Percentiles rank a stretch among this genome's conserved stretches.
Conservation (phyloP, 139 green algal genomes). For the Asterochloris erici region DNA sequence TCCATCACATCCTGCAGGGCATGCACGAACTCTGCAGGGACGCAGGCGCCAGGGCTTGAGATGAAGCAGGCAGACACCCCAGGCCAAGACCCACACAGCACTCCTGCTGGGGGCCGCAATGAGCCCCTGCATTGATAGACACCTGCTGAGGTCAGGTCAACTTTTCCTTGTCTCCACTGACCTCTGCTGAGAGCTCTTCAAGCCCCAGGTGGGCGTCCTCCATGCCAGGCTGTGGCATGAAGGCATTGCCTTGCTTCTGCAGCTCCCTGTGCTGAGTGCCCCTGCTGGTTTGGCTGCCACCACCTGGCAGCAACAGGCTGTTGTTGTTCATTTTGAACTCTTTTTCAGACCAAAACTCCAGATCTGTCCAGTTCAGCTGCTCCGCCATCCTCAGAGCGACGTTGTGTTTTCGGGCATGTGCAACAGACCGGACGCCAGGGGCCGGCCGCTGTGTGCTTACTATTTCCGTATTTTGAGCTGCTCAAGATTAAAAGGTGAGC, state of each 20-base stretch:
- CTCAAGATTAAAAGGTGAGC: too few species aligned
- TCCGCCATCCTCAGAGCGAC: background rate
- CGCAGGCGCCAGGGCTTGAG: too few species aligned
- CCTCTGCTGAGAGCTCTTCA: conserved; percentile 1
- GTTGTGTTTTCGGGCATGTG: background rate
- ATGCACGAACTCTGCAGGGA: too few species aligned
- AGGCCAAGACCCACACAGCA: background rate
- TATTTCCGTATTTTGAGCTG: too few species aligned
- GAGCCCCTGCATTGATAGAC: background rate
- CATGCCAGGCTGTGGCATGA: conserved; percentile 3
- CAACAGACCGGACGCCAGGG: too few species aligned
- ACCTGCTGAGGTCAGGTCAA: background rate
- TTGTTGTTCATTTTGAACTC: conserved; percentile 1
- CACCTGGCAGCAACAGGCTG: background rate
- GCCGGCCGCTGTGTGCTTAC: too few species aligned
- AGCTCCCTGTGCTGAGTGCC: conserved; percentile 6
- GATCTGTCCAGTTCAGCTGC: conserved; percentile 1
- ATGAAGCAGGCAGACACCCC: too few species aligned
- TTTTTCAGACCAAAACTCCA: conserved; percentile 18
- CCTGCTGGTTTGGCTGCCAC: background rate
- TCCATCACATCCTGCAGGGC: conserved; percentile 2
- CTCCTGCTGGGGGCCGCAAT: too few species aligned
- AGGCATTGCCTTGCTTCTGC: background rate
- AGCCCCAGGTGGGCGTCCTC: background rate
- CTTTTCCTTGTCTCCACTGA: background rate